Evolutionary conservation across 768 basidiomycete genomes (phyloP).

Genomic region (Suillus weaverae): DNA sequence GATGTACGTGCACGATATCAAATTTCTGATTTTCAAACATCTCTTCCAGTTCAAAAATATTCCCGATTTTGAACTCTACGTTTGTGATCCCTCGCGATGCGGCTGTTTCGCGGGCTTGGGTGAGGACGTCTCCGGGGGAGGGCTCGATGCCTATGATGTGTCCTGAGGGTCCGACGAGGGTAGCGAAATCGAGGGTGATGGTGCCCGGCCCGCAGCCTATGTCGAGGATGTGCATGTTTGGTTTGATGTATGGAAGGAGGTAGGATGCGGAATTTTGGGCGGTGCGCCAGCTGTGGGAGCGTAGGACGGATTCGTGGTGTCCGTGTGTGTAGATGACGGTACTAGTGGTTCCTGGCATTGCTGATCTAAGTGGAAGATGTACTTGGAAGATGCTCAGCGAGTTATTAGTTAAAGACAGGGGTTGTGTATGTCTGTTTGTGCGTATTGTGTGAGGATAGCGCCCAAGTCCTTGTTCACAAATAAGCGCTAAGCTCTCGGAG

Average conservation of each 20-base stretch:
- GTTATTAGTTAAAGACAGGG: background rate
- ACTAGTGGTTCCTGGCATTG: conserved; percentile 10
- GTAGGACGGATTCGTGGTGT: conserved; percentile 34
- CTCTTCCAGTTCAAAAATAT: conserved; percentile 37
- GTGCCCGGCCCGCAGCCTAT: conserved; percentile 55
- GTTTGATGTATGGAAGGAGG: conserved; percentile 38
- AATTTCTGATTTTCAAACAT: conserved; percentile 36
- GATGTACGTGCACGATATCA: conserved; percentile 51
- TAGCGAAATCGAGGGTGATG: conserved; percentile 46
- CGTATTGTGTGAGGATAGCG: background rate
- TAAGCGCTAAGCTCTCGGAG: too few species aligned
- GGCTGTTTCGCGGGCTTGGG: conserved; percentile 34
- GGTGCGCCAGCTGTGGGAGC: conserved; percentile 39
- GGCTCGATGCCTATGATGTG: conserved; percentile 46
- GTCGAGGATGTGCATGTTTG: conserved; percentile 45
- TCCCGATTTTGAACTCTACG: conserved; percentile 40
- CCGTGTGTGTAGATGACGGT: conserved; percentile 24
- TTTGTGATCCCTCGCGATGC: conserved; percentile 33
- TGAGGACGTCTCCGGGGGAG: conserved; percentile 31
- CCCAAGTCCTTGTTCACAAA: too few species aligned
- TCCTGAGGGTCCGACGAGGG: conserved; percentile 37
- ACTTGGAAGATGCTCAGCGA: background rate
- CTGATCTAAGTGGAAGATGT: background rate
- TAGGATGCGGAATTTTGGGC: conserved; percentile 43
- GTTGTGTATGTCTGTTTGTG: background rate